Evolutionary conservation across 257 asterid genomes (phyloP).

Genomic region (Capsicum baccatum): DNA sequence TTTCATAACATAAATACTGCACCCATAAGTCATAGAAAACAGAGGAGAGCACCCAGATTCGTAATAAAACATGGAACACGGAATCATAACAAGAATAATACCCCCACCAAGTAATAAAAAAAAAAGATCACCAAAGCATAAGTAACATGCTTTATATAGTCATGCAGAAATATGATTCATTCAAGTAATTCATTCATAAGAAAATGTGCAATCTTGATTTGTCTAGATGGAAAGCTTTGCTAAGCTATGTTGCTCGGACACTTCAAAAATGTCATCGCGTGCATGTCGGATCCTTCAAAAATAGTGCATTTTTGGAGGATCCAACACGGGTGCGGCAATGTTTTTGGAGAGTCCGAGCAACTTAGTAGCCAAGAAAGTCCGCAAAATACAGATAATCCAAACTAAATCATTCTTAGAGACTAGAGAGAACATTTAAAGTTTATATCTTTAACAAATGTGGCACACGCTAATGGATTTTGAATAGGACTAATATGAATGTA

Average conservation of each 20-base stretch:
- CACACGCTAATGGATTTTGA: not conserved
- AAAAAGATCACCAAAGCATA: not conserved
- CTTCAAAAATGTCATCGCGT: no score
- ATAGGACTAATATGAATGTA: not conserved
- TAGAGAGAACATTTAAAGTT: not conserved
- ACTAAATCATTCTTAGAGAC: not conserved
- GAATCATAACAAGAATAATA: no score
- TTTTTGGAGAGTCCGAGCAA: no score
- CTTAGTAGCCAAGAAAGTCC: not conserved
- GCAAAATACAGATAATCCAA: not conserved
- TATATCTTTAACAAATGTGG: not conserved
- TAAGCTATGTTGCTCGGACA: no score
- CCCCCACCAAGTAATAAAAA: no score
- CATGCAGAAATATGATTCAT: not conserved
- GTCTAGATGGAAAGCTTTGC: not conserved
- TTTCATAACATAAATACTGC: no score
- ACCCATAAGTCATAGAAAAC: no score
- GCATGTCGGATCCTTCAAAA: no score
- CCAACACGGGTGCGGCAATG: no score
- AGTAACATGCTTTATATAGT: not conserved
- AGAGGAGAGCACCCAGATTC: no score
- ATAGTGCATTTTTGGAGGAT: no score
- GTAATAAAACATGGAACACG: no score
- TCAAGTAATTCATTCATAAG: not conserved
- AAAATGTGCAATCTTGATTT: not conserved